Percentiles rank a stretch among this genome's conserved stretches.
Conservation (phyloP, 805 yeast species). For the Pichia manshurica region DNA sequence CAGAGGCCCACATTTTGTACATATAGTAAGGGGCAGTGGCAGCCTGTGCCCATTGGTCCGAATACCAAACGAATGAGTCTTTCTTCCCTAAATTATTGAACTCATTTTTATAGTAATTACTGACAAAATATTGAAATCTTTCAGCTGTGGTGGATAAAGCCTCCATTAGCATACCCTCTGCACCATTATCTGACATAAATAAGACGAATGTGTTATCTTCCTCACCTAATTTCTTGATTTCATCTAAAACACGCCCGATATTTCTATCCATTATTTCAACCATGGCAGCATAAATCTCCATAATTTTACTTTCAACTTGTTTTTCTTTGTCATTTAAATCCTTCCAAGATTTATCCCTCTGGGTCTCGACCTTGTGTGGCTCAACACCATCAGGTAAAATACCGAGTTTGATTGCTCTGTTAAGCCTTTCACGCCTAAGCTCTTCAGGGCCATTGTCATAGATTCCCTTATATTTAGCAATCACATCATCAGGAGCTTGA, state of each 20-base stretch:
- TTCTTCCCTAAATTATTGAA: constrained; percentile 43
- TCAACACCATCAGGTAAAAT: constrained; percentile 38
- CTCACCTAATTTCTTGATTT: constrained; percentile 38
- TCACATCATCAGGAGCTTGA: constrained; percentile 48
- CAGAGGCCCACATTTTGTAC: constrained; percentile 54
- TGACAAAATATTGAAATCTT: constrained; percentile 26
- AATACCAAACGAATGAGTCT: constrained; percentile 46
- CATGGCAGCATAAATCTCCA: constrained; percentile 62
- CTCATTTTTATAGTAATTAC: constrained; percentile 37
- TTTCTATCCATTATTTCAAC: constrained; percentile 49
- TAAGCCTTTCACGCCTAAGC: constrained; percentile 36
- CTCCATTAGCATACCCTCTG: constrained; percentile 55
- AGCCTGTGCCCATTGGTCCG: constrained; percentile 59
- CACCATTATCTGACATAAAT: constrained; percentile 62
- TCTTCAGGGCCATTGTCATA: constrained; percentile 46
- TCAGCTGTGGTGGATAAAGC: constrained; percentile 42
- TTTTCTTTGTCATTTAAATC: constrained; percentile 36
- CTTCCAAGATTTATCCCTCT: constrained; percentile 38
- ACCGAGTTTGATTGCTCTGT: constrained; percentile 39
- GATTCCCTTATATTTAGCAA: constrained; percentile 42
- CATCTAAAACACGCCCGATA: constrained; percentile 43
- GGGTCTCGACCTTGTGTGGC: constrained; percentile 41
- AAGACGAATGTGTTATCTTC: constrained; percentile 50
- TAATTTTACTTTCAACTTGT: constrained; percentile 36
- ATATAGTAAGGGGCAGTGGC: constrained; percentile 51